A percentile compares a stretch with the other conserved stretches of the same genome.
Evolutionary conservation across 2,329 filamentous ascomycete genomes (phyloP).

Genomic region (Epichloe sp.): DNA sequence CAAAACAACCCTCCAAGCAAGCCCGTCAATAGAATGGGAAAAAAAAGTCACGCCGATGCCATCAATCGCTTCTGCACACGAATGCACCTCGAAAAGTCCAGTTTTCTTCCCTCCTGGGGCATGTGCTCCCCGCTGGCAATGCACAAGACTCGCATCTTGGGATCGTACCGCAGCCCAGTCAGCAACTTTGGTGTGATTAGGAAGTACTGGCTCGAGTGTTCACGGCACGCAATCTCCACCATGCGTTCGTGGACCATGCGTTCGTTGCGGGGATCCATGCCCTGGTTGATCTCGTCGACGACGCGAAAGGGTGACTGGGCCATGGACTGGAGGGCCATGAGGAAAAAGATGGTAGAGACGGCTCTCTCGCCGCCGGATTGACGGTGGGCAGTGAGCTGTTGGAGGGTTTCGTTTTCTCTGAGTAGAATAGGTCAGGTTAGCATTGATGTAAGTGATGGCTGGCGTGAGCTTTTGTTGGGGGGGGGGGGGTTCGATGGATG

Average conservation of each 20-base stretch:
- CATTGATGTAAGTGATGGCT: background rate
- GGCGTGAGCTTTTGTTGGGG: background rate
- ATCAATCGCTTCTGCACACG: conserved; percentile 27
- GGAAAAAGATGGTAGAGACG: conserved; percentile 95
- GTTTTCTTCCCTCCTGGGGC: conserved; percentile 37
- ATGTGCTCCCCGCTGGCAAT: conserved; percentile 80
- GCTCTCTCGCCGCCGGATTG: conserved; percentile 94
- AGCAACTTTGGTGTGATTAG: conserved; percentile 95
- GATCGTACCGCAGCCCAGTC: conserved; percentile 71
- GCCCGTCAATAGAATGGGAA: background rate
- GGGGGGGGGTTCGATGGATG: background rate
- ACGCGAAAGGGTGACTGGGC: conserved; percentile 93
- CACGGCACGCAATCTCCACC: conserved; percentile 89
- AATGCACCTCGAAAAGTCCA: conserved; percentile 37
- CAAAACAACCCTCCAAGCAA: no score
- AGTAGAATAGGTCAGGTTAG: background rate
- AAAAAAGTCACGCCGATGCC: conserved; percentile 15
- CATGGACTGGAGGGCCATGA: conserved; percentile 92
- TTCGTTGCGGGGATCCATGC: conserved; percentile 98
- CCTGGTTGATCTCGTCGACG: conserved; percentile 98
- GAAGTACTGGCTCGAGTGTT: conserved; percentile 78
- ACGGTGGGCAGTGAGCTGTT: conserved; percentile 77
- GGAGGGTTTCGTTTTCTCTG: conserved; percentile 69
- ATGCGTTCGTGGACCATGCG: conserved; percentile 96
- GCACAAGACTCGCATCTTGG: conserved; percentile 83